Base-by-base conservation (phyloP, 306 rosid species). In the Alnus rubra region DNA sequence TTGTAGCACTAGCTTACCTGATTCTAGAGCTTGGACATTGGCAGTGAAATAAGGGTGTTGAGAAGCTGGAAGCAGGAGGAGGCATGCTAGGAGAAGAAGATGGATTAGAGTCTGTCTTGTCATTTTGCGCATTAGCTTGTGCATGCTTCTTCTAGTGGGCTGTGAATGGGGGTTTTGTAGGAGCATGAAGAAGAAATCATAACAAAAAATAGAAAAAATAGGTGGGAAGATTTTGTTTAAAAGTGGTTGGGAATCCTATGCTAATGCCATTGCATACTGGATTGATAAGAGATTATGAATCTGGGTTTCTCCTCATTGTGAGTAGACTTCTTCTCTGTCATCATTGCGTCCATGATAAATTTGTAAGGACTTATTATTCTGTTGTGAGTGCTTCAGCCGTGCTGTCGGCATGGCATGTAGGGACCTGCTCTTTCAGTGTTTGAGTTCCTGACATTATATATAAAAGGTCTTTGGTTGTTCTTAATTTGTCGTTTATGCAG, bases 211-310 rank as follows among this genome's bases (percentile, higher is more conserved):
- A 82, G 86, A 84, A 86, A 78, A 53, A 59, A 30, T 0, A 68
- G 45, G 84, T 33, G 78, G 85, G 88, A 82, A 88, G 78, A 85
- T 83, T 84, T 84, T 71, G 85, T 79, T 79, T 63, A 74, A 84
- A 77, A 64, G 76, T 86, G 89, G 79, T 64, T 70, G 74, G 88
- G 94, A 77, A 92, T 88, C 97, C 93, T 69, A 90, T 92, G 93
- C 79, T 86, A 63, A 65, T 75, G 65, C 87, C 87, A 63, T 71
- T 69, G 64, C 78, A 76, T 62, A 35, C 49, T 56, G 82, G 49
- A 64, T 44, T 62, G 75, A 72, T 63, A 52, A 83, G 87, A 91
- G 87, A 91, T 86, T 44, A 81, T 82, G 87, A 82, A 85, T 85
- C 69, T 85, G 72, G 73, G 75, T 75, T 78, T 81, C 80, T 85